Base-by-base conservation (phyloP, 257 asterid species). In the Jaltomata sinuosa region DNA sequence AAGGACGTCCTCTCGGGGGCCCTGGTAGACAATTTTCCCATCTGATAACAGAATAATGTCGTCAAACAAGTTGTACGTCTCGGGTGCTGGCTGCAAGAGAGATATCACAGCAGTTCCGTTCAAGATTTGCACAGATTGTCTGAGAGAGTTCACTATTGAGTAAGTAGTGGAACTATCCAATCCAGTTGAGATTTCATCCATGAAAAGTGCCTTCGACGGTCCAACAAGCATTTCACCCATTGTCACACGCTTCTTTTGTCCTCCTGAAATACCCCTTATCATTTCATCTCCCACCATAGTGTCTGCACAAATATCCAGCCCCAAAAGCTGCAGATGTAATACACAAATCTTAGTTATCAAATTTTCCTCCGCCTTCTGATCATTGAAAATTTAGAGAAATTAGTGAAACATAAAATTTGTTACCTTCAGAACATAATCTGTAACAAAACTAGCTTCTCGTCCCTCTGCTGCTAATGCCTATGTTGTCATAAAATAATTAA, bases 371-470 rank as follows among this genome's bases (percentile, higher is more conserved):
- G 7, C 38, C 22, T 74, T 74, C 3, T 22, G 2, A 21, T 31
- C 14, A 1, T 38, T 1, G 6, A 25, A 27, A 52, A 21, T 83
- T 22, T 15, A 3, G 25, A 67, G 27, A 32, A 32, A 67, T 18
- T 32, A 18, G 15, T 18, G 77, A 34, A 32, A 68, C 27, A 34
- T 18, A 36, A 18, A 8, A 1, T 34, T 2, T 32, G 79, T 76
- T 87, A 93, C 97, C 97, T 91, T 88, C 45, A 90, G 89, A 53
- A 91, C 65, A 86, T 93, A 93, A 79, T 93, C 95, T 1, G 95
- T 91, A 55, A 93, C 88, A 21, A 92, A 83, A 72, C 61, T 88
- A 40, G 89, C 89, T 87, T 92, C 93, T 86, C 90, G 91, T 62
- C 93, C 94, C 80, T 87, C 90, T 16, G 88, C 85, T 16, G 95